Base-by-base conservation (phyloP, 23 red algal species). In the Chondrus crispus region DNA sequence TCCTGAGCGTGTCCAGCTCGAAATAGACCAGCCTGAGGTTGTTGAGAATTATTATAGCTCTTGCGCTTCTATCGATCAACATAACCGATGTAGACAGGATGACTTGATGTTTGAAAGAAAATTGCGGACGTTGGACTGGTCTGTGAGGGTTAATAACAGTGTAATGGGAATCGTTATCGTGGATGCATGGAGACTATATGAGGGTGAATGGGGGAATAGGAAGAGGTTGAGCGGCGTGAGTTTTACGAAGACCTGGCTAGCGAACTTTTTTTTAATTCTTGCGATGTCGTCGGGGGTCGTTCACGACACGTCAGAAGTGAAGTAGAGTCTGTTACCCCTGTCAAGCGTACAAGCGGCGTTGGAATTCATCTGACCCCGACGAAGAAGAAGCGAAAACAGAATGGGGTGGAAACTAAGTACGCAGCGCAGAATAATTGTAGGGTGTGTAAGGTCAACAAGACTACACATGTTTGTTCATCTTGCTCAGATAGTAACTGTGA, bases 1-100 rank as follows among this genome's bases (percentile, higher is more conserved):
- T 6, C 20, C 82, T 72, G 51, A 86, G 28, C n/a, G 20, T 22
- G 82, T 86, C 28, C 32, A 20, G 18, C 35, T 86, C 20, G 57
- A 69, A 7, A 55, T 86, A 35, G 3, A 51, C 3, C 35, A 48
- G 33, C 82, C 82, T 2, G n/a, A 86, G 37, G 55, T 62, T 28
- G 22, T 24, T 24, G 60, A 86, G 20, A 40, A 32, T 3, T 86
- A 86, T 43, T 69, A 86, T 62, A 7, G 46, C 3, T 39, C 35
- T 36, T 86, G 51, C 12, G 35, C 51, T 24, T n/a, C 68, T 2
- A 86, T 86, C 39, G 82, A 86, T 73, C 18, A 22, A 5, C 82
- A 86, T 43, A 86, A 86, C 39, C 2, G 82, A 69, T 86, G 46
- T 37, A 2, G 82, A 2, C 82, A 86, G 16, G 82, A 66, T 22